Percentiles rank a stretch among this genome's conserved stretches.
Conservation (phyloP, 2,329 filamentous ascomycete species). For the Trichoderma simmonsii region DNA sequence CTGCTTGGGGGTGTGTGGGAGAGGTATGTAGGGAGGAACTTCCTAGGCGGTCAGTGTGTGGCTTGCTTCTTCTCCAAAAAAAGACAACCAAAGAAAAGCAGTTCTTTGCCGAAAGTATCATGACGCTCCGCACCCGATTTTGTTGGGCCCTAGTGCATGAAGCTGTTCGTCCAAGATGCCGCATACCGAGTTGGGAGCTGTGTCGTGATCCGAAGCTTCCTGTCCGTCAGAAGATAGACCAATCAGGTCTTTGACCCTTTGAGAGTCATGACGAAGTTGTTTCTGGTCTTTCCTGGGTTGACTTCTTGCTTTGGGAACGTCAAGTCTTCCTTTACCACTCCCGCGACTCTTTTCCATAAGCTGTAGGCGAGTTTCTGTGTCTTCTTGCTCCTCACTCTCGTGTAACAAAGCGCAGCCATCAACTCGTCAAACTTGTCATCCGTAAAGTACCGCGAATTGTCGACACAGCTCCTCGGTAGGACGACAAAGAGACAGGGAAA, state of each 20-base stretch:
- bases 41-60: slow-evolving; percentile 16
- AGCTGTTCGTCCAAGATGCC: background rate
- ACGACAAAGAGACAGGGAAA: slow-evolving; percentile 83
- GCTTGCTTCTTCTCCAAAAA: background rate
- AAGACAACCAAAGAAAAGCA: background rate
- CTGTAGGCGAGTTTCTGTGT: slow-evolving; percentile 86
- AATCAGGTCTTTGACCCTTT: slow-evolving; percentile 26
- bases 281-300: slow-evolving; percentile 70
- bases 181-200: background rate
- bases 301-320: slow-evolving; percentile 66
- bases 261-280: slow-evolving; percentile 86
- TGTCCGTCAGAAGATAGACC: background rate
- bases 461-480: slow-evolving; percentile 79
- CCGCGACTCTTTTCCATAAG: slow-evolving; percentile 62
- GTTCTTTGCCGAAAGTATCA: background rate
- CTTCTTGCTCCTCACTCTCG: slow-evolving; percentile 61
- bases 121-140: slow-evolving; percentile 12
- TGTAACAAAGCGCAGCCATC: slow-evolving; percentile 75
- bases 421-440: slow-evolving; percentile 66
- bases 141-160: slow-evolving; percentile 30
- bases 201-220: background rate
- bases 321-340: slow-evolving; percentile 17
- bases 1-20: background rate
- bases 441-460: slow-evolving; percentile 87
- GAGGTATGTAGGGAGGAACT: background rate